Evolutionary conservation across 1,284 basidiomycete species (phyloP), one percentile per base, ranked within the genome.

Genomic region (Ceratobasidium sp.): DNA sequence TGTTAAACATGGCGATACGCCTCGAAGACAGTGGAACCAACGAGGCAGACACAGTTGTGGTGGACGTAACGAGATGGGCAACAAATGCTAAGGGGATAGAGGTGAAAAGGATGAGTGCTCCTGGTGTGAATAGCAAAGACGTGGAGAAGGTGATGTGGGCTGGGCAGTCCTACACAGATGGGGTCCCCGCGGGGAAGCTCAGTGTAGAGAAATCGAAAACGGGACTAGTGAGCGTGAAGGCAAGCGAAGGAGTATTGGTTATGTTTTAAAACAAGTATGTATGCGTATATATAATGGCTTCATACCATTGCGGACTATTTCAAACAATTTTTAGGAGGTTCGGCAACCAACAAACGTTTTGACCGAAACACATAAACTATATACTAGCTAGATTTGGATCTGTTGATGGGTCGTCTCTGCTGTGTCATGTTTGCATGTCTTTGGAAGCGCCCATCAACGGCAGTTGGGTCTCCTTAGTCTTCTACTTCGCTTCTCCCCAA

Each of bases 221-320:
- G 40, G 82, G 82, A 0, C 75, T 72, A n/a, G 83, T 86, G 28
- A 81, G 73, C 12, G 78, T 86, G 1, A 77, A 81, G 63, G 85
- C 83, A 13, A 85, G 83, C 76, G 84, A 86, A 79, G 85, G 82
- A n/a, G 84, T 85, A 26, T 72, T 86, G 20, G 83, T 86, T 26
- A n/a, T 46, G 39, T 76, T 76, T 39, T 76, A 39, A 76, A 40
- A 2, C 13, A 12, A 40, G 56, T 15, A 42, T 63, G 60, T 73
- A 61, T 75, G 71, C 71, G 71, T 40, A n/a, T 7, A 20, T 51
- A 51, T 3, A 20, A 3, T 9, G 18, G 18, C 20, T 3, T 51
- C 20, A 7, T 3, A 12, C 18, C 49, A 51, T 51, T 3, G 10
- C 9, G 9, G 18, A 51, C 9, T 51, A 18, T 18, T 18, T 20